Percentiles rank a stretch among this genome's conserved stretches.
Conservation (phyloP, 768 basidiomycete genomes). For the Tylopilus sp. region DNA sequence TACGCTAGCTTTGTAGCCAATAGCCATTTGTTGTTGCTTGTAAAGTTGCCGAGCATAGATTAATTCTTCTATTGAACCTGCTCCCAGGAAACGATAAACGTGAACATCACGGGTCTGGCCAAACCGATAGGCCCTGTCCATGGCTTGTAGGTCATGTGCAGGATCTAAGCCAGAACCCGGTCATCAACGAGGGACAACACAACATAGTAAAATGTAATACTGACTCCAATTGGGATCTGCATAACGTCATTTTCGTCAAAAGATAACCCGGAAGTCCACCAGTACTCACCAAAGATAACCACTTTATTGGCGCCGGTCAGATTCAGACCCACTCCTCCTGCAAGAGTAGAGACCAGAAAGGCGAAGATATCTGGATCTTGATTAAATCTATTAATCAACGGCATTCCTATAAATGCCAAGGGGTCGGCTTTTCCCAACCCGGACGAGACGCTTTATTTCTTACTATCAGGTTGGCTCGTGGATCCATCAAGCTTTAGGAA, state of each 20-base stretch:
- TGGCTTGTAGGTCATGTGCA: slow-evolving; percentile 90
- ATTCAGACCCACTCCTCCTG: slow-evolving; percentile 90
- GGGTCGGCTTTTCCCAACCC: slow-evolving; percentile 1
- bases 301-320: slow-evolving; percentile 93
- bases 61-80: slow-evolving; percentile 83
- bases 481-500: slow-evolving; percentile 82
- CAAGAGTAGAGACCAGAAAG: slow-evolving; percentile 87
- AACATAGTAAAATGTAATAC: slow-evolving; percentile 34
- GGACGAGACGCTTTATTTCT: slow-evolving; percentile 22
- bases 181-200: background rate
- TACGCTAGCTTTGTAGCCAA: slow-evolving; percentile 78
- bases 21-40: slow-evolving; percentile 93
- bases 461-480: slow-evolving; percentile 63
- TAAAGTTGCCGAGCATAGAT: slow-evolving; percentile 89
- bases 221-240: slow-evolving; percentile 93
- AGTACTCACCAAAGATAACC: slow-evolving; percentile 72
- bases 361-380: slow-evolving; percentile 67
- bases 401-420: slow-evolving; percentile 57
- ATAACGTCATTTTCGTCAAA: background rate
- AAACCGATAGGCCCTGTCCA: slow-evolving; percentile 83
- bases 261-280: background rate
- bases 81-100: slow-evolving; percentile 80
- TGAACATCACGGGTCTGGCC: slow-evolving; percentile 85
- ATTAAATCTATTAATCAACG: slow-evolving; percentile 82
- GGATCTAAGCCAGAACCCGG: slow-evolving; percentile 61